Evolutionary conservation across 1,139 yeast species (phyloP), one percentile per base, ranked within the genome.

Genomic region (Candida sanyaensis): DNA sequence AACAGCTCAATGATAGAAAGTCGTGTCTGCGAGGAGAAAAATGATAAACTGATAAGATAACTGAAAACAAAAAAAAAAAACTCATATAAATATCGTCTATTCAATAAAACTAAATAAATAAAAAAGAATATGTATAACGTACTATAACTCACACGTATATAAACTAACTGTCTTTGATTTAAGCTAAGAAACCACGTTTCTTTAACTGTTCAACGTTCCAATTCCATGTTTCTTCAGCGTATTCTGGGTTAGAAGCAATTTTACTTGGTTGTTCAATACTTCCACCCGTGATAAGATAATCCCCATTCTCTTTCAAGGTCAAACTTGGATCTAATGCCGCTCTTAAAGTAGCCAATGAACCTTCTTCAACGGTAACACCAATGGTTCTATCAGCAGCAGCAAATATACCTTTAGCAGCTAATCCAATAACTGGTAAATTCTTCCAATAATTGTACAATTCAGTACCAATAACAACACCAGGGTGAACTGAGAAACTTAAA

Each of bases 401-500:
- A 30, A 57, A 58, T 4, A 53, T 43, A 4, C 51, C 53, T 37
- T 52, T 54, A 37, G 63, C 55, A 4, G 53, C 45, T 1, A 51
- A 53, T 46, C 56, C 61, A 9, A 71, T 17, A n/a, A 61, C 45
- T 2, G 68, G 64, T 40, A 66, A 40, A n/a, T 55, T 53, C 41
- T 59, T 63, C 71, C 70, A 68, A 50, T 64, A 54, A 45, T 60
- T 60, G 54, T 68, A 72, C 44, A 74, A 62, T 26, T 60, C 68
- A 3, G 78, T 71, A n/a, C 63, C 66, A 21, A 65, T 50, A 44
- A 73, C 64, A 12, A 74, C 53, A 1, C 79, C 79, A 0, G 78
- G 78, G 46, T 74, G 79, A 2, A 71, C 66, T 0, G 76, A 54
- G 12, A 68, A 49, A n/a, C 64, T 58, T 36, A 71, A 58, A 24